These are phyloP conservation scores for Takashimella tepidaria DNA, from an alignment of 1,284 basidiomycete species.

Conservation along the genomic window DNA sequence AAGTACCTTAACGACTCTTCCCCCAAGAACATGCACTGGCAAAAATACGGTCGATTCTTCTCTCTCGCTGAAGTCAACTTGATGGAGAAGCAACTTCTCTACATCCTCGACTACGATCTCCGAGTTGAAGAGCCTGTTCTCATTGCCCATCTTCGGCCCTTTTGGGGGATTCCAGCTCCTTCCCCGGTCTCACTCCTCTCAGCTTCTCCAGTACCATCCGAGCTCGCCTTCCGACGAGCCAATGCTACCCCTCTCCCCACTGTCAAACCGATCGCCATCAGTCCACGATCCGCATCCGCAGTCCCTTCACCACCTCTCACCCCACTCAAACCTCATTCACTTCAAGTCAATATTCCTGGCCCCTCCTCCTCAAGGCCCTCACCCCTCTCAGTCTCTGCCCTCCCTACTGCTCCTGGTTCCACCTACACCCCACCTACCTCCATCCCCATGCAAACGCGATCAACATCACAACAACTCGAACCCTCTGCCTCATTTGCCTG, in stretches of 20 bases:
- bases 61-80: conserved; percentile 70
- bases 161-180: conserved; percentile 7
- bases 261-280: not conserved
- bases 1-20: conserved; percentile 97
- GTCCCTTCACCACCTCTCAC: not conserved
- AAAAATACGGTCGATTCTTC: conserved; percentile 63
- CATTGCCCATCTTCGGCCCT: conserved; percentile 12
- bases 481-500: not conserved
- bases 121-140: conserved; percentile 62
- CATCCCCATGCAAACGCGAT: not conserved
- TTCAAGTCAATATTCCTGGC: not conserved
- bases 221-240: not conserved
- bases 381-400: not conserved
- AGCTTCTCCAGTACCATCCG: not conserved
- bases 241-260: not conserved
- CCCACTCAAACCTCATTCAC: not conserved
- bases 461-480: not conserved
- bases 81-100: conserved; percentile 93
- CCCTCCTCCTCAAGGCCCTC: not conserved
- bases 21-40: conserved; percentile 94
- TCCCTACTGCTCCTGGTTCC: not conserved
- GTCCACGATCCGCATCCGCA: not conserved
- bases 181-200: not conserved
- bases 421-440: not conserved
- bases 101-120: conserved; percentile 81